Evolutionary conservation across 169 alveolate species (phyloP), one percentile per base, ranked within the genome.

Genomic region (Babesia microti): DNA sequence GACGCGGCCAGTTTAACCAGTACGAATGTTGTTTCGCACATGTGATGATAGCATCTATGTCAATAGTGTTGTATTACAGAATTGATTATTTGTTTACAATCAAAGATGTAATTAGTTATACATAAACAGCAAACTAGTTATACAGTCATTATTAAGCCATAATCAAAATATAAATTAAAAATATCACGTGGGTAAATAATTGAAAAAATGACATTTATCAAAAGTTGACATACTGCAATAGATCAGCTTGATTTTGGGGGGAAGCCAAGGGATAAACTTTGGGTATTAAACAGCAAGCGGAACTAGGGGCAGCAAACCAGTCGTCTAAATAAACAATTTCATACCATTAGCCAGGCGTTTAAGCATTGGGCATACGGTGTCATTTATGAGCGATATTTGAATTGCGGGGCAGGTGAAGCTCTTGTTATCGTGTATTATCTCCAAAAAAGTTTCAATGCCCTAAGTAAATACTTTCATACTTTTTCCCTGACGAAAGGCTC

Each of bases 241-340:
- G 26, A 44, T 54, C 70, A 7, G 3, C 33, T 28, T 65, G 71
- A 14, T 41, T 35, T 17, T 34, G 28, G 42, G 43, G 65, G 6
- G 76, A 65, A 3, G 76, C 76, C 40, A 47, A 53, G 52, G 24
- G 3, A 39, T 65, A 65, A 6, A 55, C 23, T 15, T 14, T 40
- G 24, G 76, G 76, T 9, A 65, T 65, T 0, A 65, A 37, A 6
- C 15, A 27, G 32, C 76, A 65, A 6, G 76, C 76, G 7, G 71
- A 55, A 1, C 39, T 49, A 1, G 66, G 55, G 6, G 44, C 63
- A 1, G 76, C 68, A 49, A 65, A 65, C 76, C 76, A 65, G 18
- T 65, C 76, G n/a, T 47, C 69, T 65, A 41, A 15, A 28, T 17
- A 22, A 11, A 4, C 11, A n/a, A 2, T 15, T 28, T 29, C 74